Percentiles rank a stretch among this genome's conserved stretches.
These are phyloP conservation scores for Populus pruinosa DNA, from an alignment of 345 rosid genomes.

Conservation along the genomic window DNA sequence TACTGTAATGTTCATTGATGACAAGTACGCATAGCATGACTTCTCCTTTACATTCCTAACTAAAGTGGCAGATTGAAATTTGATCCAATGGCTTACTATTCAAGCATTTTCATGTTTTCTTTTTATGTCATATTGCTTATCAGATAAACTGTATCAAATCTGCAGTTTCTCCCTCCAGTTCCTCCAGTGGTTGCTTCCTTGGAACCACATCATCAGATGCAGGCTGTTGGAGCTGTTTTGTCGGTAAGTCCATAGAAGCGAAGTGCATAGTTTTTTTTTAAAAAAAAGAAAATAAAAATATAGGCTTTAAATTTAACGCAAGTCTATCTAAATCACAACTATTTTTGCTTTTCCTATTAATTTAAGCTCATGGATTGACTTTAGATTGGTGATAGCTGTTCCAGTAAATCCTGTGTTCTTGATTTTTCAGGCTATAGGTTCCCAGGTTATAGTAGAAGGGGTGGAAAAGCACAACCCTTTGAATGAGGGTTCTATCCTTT, in stretches of 20 bases:
- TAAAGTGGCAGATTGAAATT: neutral
- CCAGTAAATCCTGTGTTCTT: neutral
- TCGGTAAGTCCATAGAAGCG: conserved; percentile 52
- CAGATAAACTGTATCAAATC: neutral
- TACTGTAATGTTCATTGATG: neutral
- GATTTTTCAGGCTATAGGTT: conserved; percentile 50
- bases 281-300: neutral
- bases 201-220: conserved; percentile 60
- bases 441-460: conserved; percentile 89
- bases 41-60: neutral
- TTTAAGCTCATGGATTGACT: neutral
- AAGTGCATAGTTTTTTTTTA: neutral
- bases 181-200: conserved; percentile 59
- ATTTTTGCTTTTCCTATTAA: neutral
- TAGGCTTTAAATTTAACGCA: neutral
- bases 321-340: neutral
- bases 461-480: conserved; percentile 74
- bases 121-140: neutral
- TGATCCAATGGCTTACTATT: neutral
- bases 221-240: conserved; percentile 77
- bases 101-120: neutral
- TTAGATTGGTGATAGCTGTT: neutral
- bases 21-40: neutral
- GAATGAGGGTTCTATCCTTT: conserved; percentile 76
- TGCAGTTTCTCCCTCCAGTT: conserved; percentile 80